Conservation (phyloP, 2,329 filamentous ascomycete species). For the Penicillium sp. region DNA sequence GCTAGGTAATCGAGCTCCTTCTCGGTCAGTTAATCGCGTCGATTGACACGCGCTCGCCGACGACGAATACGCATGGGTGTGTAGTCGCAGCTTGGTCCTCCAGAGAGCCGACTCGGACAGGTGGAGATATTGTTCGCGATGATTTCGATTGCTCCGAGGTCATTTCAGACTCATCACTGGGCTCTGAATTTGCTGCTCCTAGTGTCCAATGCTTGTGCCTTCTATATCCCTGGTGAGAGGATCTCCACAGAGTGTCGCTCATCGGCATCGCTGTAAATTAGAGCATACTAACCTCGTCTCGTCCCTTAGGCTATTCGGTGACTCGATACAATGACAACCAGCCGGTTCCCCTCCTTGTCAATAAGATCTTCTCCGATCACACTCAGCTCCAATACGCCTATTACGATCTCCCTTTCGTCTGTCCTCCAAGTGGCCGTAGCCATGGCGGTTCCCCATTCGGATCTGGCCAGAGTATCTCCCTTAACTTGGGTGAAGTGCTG, state of each 20-base stretch:
- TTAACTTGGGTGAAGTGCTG: conserved; percentile 82
- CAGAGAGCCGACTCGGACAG: conserved; percentile 5
- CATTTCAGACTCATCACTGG: conserved; percentile 17
- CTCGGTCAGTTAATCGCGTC: too few species aligned
- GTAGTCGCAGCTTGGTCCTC: conserved; percentile 7
- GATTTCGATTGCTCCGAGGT: conserved; percentile 13
- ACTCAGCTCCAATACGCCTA: conserved; percentile 90
- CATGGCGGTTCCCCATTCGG: conserved; percentile 62
- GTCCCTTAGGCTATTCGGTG: conserved; percentile 67
- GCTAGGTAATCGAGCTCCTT: not conserved
- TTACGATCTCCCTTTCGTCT: conserved; percentile 81
- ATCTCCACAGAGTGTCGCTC: not conserved
- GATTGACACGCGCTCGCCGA: not conserved
- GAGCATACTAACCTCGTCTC: conserved; percentile 8
- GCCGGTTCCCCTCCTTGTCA: conserved; percentile 76
- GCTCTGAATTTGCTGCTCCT: conserved; percentile 15
- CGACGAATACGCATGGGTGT: conserved; percentile 8
- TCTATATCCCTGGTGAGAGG: conserved; percentile 75
- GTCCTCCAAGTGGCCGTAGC: conserved; percentile 64
- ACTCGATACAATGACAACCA: conserved; percentile 72
- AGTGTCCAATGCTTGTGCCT: conserved; percentile 55
- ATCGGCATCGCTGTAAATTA: not conserved
- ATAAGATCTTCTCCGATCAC: conserved; percentile 86
- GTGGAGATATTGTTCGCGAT: conserved; percentile 2
- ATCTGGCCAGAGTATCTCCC: conserved; percentile 68